Base-by-base conservation (phyloP, 805 yeast species). In the Yamadazyma paraphyllophila region DNA sequence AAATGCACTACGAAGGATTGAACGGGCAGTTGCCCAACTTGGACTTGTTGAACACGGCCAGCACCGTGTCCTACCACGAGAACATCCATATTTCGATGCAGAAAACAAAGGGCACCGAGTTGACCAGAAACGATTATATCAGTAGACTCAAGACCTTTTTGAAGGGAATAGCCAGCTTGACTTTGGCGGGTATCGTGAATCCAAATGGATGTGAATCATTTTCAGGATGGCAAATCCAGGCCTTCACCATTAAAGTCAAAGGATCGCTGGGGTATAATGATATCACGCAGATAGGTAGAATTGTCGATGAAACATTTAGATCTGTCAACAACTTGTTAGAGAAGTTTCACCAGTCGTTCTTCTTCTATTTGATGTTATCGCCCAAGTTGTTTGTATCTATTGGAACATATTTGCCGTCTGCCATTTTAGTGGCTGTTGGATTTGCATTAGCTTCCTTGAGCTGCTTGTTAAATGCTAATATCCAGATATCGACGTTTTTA, bases 21-120 rank as follows among this genome's bases (percentile, higher is more conserved):
- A 94, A 94, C 59, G 99, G 99, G 15, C 97, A 90, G 65, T 74
- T 91, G 52, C 99, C 99, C 12, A 94, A 94, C 61, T 74, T 94
- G 56, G 99, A 94, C 66, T 67, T 94, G 45, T 69, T 94, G 39
- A 94, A 94, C 60, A 79, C 90, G 24, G 96, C 88, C 3, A 82
- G 82, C n/a, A 69, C 77, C 38, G 76, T 89, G 29, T 75, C 85
- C 4, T 80, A 81, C 49, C 89, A 88, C 57, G 97, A 91, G 66
- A 84, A 84, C 10, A 74, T 91, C 54, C 76, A 75, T 37, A 78
- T 84, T 4, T 75, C 87, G 12, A 64, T 92, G 36, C 95, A 90
- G 53, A 76, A 79, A 1, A 69, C 81, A 1, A 69, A 79, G 7
- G 64, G 65, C 32, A 69, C 70, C 5, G 74, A 78, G 46, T 57